Percentiles rank a stretch among this genome's conserved stretches.
These are phyloP conservation scores for Aspergillus incahuasiensis DNA, from an alignment of 495 filamentous ascomycete genomes.

Conservation along the genomic window DNA sequence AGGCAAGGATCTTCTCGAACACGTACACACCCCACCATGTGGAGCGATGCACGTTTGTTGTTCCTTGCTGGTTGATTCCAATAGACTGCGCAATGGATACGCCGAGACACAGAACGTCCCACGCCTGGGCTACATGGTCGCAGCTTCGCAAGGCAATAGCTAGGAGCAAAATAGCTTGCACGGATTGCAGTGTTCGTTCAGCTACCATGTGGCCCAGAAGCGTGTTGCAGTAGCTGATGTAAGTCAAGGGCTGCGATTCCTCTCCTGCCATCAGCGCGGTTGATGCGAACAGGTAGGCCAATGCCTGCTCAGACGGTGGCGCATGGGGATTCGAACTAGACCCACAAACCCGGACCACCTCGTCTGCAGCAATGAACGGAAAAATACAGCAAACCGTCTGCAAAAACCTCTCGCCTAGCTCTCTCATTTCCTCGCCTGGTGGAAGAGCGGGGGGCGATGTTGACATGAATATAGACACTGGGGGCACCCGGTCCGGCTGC, in stretches of 20 bases:
- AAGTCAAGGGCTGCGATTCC: neutral
- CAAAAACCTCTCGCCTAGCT: neutral
- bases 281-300: neutral
- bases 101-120: neutral
- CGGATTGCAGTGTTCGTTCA: neutral
- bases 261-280: neutral
- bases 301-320: neutral
- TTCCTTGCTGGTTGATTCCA: neutral
- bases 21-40: slow-evolving; percentile 12
- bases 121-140: slow-evolving; percentile 2
- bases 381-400: neutral
- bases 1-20: slow-evolving; percentile 8
- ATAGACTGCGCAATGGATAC: slow-evolving; percentile 5
- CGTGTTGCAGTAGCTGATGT: neutral
- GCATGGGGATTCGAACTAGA: neutral
- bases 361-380: neutral
- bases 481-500: neutral
- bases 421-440: neutral
- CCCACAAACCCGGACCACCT: neutral
- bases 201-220: neutral
- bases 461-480: neutral
- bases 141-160: neutral
- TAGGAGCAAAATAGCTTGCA: neutral
- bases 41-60: too few species aligned
- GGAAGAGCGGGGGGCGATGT: neutral